Conservation (phyloP, 176 grass and related monocot genomes). For the Chrysopogon serrulatus region DNA sequence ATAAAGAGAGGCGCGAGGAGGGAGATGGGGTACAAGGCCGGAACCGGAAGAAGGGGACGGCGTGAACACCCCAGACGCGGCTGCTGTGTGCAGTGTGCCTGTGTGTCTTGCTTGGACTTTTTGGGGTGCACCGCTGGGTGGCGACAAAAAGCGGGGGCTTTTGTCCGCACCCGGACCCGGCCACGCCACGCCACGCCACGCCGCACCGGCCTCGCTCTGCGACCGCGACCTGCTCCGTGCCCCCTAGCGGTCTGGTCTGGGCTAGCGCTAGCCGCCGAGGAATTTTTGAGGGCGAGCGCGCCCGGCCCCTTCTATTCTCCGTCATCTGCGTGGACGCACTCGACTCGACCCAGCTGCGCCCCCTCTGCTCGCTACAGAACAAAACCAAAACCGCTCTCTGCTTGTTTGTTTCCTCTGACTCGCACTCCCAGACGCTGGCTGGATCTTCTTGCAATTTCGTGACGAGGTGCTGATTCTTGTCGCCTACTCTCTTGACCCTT, state of each 20-base stretch:
- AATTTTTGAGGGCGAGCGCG: conserved; percentile 24
- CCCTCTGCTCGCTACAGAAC: not conserved
- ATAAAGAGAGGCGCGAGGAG: not conserved
- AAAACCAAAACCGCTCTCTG: not conserved
- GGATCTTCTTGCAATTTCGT: not conserved
- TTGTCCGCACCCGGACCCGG: conserved; percentile 39
- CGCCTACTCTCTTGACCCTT: too few relatives aligned
- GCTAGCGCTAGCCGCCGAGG: not conserved
- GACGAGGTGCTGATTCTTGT: not conserved
- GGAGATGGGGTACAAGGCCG: not conserved
- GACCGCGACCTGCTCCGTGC: not conserved
- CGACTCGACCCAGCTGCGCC: not conserved
- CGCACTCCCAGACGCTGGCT: not conserved
- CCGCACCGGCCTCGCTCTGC: not conserved
- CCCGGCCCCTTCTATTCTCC: not conserved
- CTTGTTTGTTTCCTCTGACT: not conserved
- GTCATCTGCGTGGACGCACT: not conserved
- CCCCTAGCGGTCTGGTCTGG: not conserved
- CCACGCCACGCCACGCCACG: not conserved
- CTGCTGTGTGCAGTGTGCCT: too few relatives aligned
- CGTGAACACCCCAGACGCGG: too few relatives aligned
- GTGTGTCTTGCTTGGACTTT: conserved; percentile 35
- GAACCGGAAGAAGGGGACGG: not conserved
- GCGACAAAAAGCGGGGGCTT: conserved; percentile 44
- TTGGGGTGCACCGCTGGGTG: not conserved